Base-by-base conservation (phyloP, 2,329 filamentous ascomycete genomes). In the Colletotrichum sp. region DNA sequence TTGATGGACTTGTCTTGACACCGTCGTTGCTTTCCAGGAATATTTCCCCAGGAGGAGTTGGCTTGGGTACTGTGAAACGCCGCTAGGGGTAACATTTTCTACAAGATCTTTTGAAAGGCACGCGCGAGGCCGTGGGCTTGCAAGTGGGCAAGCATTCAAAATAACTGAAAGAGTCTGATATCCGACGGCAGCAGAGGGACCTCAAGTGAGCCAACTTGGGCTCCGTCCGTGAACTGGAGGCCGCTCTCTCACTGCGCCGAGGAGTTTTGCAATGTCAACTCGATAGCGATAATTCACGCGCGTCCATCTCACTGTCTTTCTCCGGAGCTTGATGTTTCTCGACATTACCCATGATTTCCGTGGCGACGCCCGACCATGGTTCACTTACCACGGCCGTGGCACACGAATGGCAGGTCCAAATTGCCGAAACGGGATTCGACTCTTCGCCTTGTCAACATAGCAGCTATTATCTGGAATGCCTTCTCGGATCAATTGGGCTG, bases 191-290 rank as follows among this genome's bases (percentile, higher is more conserved):
- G n/a, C n/a, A 4, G 43, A 48, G 43, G n/a, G 43, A 21, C 6
- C 10, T 21, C 43, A 4, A 48, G n/a, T 48, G 0, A 21, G 5
- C 43, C 10, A 48, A 6, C 4, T 48, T 4, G 9, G 9, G 10
- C 43, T 48, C 1, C 18, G 2, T 21, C 10, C 3, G 10, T 12
- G 10, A 48, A 12, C 4, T 21, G 43, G n/a, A 13, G 0, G n/a
- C 43, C 43, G n/a, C 38, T 48, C 0, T 48, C 43, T 21, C 10
- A 21, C 1, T 12, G 10, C n/a, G 2, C 43, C 6, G n/a, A 21
- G 43, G n/a, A 13, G n/a, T 21, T 21, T 1, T 13, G n/a, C n/a
- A 5, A 21, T 21, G 10, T 7, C n/a, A 48, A 21, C 10, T 21
- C 43, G n/a, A 21, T 12, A 13, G 18, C n/a, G 6, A 48, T 21